Conservation (phyloP, 345 rosid genomes). For the Angophora floribunda region DNA sequence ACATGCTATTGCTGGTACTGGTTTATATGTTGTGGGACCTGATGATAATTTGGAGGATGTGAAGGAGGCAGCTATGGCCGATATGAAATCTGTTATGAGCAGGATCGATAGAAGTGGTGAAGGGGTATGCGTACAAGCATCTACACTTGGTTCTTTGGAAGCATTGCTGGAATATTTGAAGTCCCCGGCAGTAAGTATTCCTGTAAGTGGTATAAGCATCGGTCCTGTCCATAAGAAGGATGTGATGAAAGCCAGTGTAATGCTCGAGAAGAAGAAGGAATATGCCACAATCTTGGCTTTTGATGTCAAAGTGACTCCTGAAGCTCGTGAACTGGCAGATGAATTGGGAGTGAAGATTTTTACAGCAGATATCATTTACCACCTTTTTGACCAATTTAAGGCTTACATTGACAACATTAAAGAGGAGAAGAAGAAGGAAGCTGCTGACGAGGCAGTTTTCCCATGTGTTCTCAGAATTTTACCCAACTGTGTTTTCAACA, state of each 20-base stretch:
- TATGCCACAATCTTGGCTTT: constrained; percentile 90
- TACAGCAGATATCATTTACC: constrained; percentile 94
- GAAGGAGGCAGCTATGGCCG: constrained; percentile 67
- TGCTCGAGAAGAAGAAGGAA: constrained; percentile 95
- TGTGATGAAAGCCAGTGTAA: constrained; percentile 86
- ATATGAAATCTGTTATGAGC: constrained; percentile 79
- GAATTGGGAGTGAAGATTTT: constrained; percentile 89
- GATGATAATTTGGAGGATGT: constrained; percentile 71
- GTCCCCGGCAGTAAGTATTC: constrained; percentile 80
- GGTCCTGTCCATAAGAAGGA: constrained; percentile 95
- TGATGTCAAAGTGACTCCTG: constrained; percentile 89
- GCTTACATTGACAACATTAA: constrained; percentile 73
- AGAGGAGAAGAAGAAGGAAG: constrained; percentile 91
- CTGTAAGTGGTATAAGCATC: constrained; percentile 85
- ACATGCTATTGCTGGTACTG: constrained; percentile 95
- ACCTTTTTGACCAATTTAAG: constrained; percentile 81
- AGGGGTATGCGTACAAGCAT: constrained; percentile 95
- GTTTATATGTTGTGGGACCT: constrained; percentile 68
- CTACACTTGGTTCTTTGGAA: constrained; percentile 92
- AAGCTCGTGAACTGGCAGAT: constrained; percentile 83
- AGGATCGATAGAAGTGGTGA: constrained; percentile 83
- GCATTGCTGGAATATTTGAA: constrained; percentile 88
- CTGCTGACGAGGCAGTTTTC: constrained; percentile 91
- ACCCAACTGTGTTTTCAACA: constrained; percentile 75
- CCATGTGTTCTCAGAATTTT: constrained; percentile 78